Base-by-base conservation (phyloP, 1,284 basidiomycete species). In the Lentinula novae-zelandiae region DNA sequence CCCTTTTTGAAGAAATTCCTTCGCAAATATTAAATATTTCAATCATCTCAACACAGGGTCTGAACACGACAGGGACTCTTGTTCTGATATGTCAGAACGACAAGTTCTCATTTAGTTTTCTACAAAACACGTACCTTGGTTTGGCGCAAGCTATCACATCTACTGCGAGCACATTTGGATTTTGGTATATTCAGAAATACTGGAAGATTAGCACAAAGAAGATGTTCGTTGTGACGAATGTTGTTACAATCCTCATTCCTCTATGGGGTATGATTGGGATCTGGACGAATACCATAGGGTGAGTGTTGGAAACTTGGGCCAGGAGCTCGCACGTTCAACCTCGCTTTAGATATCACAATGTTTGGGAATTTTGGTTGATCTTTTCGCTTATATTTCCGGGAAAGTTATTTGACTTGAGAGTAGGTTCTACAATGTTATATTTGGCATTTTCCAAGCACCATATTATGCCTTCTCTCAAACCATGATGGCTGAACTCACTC, bases 181-280 rank as follows among this genome's bases (percentile, higher is more conserved):
- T 89, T 70, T 93, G 91, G 90, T 87, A 88, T 67, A 83, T 94
- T 59, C 93, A 95, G 73, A 81, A 76, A 59, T 83, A 87, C 63
- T 91, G 81, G 78, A 87, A 88, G 72, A 84, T 95, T 51, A 78
- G 79, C 49, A 91, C 90, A 0, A 92, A 92, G 77, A 85, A 75
- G 66, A 92, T 92, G 89, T 92, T 94, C 68, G 73, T 85, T 17
- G 82, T 91, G 1, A 92, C 90, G 5, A 91, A 91, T 67, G 79
- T 90, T 1, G 83, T 90, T 9, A 91, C 89, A 3, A 81, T 92
- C 49, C 55, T 92, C 34, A 90, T 94, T 53, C 90, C 91, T 0
- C 76, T 92, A 1, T 95, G 93, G 92, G 93, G 92, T 17, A 89
- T 92, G 84, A 80, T 94, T 54, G 92, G 92, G 1, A 87, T 94